Percentiles rank a stretch among this genome's conserved stretches.
Evolutionary conservation across 2,329 filamentous ascomycete species (phyloP).

Genomic region (Zelopaecilomyces penicillatus): DNA sequence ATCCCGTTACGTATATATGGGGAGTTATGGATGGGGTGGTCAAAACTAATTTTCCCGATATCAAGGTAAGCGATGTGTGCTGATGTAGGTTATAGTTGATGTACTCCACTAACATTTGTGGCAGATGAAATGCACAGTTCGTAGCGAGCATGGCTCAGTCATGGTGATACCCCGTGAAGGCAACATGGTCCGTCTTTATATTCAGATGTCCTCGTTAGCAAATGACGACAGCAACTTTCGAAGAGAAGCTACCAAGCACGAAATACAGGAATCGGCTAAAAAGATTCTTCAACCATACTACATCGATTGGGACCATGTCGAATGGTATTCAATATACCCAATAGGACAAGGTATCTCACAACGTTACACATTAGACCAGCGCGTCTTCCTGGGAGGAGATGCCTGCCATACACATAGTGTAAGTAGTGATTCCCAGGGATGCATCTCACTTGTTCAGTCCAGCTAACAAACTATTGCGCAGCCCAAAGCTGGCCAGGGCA

Average conservation of each 20-base stretch:
- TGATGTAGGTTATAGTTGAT: background rate
- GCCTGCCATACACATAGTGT: constrained; percentile 73
- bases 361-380: constrained; percentile 56
- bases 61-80: constrained; percentile 43
- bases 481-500: constrained; percentile 71
- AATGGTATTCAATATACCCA: constrained; percentile 71
- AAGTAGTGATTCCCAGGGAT: constrained; percentile 22
- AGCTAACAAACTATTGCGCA: constrained; percentile 30
- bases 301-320: constrained; percentile 58
- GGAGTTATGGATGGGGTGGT: constrained; percentile 69
- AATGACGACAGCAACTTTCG: constrained; percentile 53
- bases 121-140: constrained; percentile 67
- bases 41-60: constrained; percentile 67
- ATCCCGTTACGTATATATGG: constrained; percentile 65
- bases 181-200: constrained; percentile 60
- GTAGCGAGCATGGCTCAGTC: constrained; percentile 65
- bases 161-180: constrained; percentile 71
- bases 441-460: background rate
- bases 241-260: constrained; percentile 52
- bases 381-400: constrained; percentile 68
- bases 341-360: constrained; percentile 68
- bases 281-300: constrained; percentile 58
- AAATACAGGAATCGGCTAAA: constrained; percentile 58
- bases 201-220: constrained; percentile 57
- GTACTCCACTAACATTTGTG: constrained; percentile 33